A percentile compares a stretch with the other conserved stretches of the same genome.
Evolutionary conservation across 1,284 basidiomycete genomes (phyloP).

Genomic region (Moesziomyces parantarcticus): DNA sequence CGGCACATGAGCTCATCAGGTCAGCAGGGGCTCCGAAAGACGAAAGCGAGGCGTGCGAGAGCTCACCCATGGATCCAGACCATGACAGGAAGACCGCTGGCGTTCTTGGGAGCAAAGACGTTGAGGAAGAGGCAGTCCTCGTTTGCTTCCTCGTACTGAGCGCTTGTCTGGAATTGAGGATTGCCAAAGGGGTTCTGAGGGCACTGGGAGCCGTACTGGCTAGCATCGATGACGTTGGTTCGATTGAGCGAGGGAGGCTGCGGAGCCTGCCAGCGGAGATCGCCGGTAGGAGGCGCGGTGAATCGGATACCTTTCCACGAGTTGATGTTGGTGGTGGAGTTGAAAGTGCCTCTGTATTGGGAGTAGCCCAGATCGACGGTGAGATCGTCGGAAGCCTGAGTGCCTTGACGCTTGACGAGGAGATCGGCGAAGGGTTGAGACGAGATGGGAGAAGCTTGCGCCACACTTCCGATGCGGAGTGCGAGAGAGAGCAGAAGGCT

Average conservation of each 20-base stretch:
- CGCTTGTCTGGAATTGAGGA: slow-evolving; percentile 5
- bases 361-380: slow-evolving; percentile 38
- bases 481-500: slow-evolving; percentile 14
- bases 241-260: slow-evolving; percentile 23
- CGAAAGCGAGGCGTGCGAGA: background rate
- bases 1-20: no score
- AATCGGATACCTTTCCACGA: slow-evolving; percentile 48
- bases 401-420: slow-evolving; percentile 9
- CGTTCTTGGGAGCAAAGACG: slow-evolving; percentile 38
- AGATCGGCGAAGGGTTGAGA: slow-evolving; percentile 28
- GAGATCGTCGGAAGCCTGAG: slow-evolving; percentile 9
- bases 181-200: slow-evolving; percentile 30
- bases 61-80: slow-evolving; percentile 37
- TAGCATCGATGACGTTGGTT: slow-evolving; percentile 20
- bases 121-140: slow-evolving; percentile 53
- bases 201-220: slow-evolving; percentile 25
- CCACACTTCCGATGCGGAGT: background rate
- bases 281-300: slow-evolving; percentile 23
- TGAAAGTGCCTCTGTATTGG: slow-evolving; percentile 22
- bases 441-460: slow-evolving; percentile 14
- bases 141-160: slow-evolving; percentile 5
- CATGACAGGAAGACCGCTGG: slow-evolving; percentile 37
- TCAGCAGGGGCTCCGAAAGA: background rate
- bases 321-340: slow-evolving; percentile 20
- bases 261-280: slow-evolving; percentile 38